Percentiles rank a stretch among this genome's conserved stretches.
Conservation (phyloP, 805 yeast genomes). For the Candida nanaspora region DNA sequence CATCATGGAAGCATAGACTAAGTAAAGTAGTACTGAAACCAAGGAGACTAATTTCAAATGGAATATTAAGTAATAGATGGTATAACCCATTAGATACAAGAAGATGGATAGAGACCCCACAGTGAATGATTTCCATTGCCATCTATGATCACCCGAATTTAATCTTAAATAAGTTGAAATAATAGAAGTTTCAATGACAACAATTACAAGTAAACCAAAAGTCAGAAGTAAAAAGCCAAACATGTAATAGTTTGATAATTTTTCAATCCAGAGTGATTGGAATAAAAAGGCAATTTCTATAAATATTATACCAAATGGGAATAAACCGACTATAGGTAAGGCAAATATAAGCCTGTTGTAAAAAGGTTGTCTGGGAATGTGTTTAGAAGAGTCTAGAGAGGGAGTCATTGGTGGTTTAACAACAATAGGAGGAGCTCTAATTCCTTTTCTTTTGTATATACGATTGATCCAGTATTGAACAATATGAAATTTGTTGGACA, state of each 20-base stretch:
- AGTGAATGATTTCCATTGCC: conserved; percentile 82
- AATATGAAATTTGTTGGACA: conserved; percentile 22
- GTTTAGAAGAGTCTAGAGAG: conserved; percentile 5
- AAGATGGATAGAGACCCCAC: conserved; percentile 66
- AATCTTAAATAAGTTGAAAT: conserved; percentile 61
- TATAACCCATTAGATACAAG: conserved; percentile 59
- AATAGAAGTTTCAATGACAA: conserved; percentile 65
- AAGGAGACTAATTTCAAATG: conserved; percentile 58
- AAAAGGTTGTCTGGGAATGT: conserved; percentile 30
- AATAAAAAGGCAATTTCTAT: conserved; percentile 69
- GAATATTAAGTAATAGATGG: conserved; percentile 56
- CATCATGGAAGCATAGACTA: conserved; percentile 63
- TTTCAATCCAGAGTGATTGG: conserved; percentile 74
- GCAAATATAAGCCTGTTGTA: conserved; percentile 26
- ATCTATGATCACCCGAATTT: conserved; percentile 40
- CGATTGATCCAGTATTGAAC: conserved; percentile 5
- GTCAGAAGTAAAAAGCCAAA: conserved; percentile 72
- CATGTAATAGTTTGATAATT: conserved; percentile 70
- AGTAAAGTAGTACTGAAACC: conserved; percentile 59
- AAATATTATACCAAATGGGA: conserved; percentile 77
- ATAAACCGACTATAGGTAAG: conserved; percentile 51
- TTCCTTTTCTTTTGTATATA: conserved; percentile 6
- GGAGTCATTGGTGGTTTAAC: conserved; percentile 3
- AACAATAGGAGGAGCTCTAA: background rate
- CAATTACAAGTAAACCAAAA: conserved; percentile 47